phyloP scores from a whole-genome alignment of 768 basidiomycete species.

The Amanita muscaria region DNA sequence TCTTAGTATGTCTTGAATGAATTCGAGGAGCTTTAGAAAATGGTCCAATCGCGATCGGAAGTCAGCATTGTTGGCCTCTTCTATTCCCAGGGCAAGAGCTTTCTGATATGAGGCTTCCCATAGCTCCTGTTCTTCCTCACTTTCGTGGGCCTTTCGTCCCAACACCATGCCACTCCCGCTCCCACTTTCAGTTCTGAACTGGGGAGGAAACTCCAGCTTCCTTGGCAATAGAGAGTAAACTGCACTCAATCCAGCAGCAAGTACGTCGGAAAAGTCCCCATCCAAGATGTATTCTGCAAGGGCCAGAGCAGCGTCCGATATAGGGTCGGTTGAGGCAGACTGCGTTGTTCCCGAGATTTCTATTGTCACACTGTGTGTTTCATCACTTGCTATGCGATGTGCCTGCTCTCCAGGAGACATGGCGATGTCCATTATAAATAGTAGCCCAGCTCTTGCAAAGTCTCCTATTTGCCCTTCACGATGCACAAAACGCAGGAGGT shows the following conservation, averaged over 20 bases:
- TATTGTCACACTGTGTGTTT: constrained; percentile 12
- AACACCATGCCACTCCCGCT: constrained; percentile 58
- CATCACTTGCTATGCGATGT: constrained; percentile 31
- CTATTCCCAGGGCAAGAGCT: constrained; percentile 55
- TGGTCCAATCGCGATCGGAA: constrained; percentile 79
- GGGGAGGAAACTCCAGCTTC: constrained; percentile 66
- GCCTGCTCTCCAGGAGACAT: constrained; percentile 68
- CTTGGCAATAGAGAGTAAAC: constrained; percentile 87
- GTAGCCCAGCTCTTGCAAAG: constrained; percentile 81
- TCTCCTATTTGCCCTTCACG: constrained; percentile 92
- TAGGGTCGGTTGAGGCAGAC: constrained; percentile 44
- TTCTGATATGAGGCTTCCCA: constrained; percentile 40
- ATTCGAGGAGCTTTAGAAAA: constrained; percentile 85
- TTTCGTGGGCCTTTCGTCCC: constrained; percentile 49
- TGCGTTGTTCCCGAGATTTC: constrained; percentile 14
- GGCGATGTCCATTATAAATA: constrained; percentile 94
- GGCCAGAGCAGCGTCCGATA: constrained; percentile 77
- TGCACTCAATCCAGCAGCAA: constrained; percentile 87
- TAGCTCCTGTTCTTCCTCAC: constrained; percentile 47
- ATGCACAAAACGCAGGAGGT: constrained; percentile 90
- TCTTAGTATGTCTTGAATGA: constrained; percentile 80
- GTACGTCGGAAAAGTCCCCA: constrained; percentile 97
- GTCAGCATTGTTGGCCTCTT: constrained; percentile 65
- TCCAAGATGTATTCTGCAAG: constrained; percentile 91
- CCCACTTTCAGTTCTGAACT: constrained; percentile 27